A percentile compares a stretch with the other conserved stretches of the same genome.
These are phyloP conservation scores for Pelargonium citronellum DNA, from an alignment of 441 rosid species.

Conservation along the genomic window DNA sequence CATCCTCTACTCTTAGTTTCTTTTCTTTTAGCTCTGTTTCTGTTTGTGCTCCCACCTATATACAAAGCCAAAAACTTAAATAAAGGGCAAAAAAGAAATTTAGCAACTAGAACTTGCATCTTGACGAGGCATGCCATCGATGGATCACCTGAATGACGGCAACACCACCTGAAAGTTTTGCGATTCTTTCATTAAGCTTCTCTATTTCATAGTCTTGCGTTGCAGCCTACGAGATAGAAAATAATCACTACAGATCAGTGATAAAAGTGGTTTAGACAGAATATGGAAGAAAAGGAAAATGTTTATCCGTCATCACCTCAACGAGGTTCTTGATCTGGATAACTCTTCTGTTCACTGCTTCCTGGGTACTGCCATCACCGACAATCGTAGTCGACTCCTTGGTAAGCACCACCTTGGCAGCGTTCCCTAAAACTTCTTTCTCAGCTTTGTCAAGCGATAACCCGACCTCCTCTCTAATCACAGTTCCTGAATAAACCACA, in stretches of 20 bases:
- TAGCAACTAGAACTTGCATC: too few relatives aligned
- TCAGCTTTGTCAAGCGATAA: conserved; percentile 81
- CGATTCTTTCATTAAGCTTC: conserved; percentile 84
- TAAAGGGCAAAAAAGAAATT: too few relatives aligned
- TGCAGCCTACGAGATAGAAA: background rate
- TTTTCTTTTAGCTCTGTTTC: conserved; percentile 95
- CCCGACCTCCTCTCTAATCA: conserved; percentile 85
- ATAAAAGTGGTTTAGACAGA: too few relatives aligned
- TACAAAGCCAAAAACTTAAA: too few relatives aligned
- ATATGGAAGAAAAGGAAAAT: too few relatives aligned
- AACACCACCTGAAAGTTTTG: conserved; percentile 85
- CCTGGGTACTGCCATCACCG: conserved; percentile 82
- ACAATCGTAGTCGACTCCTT: conserved; percentile 79
- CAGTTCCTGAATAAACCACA: conserved; percentile 49
- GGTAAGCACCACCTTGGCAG: conserved; percentile 82
- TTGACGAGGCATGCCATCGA: too few relatives aligned
- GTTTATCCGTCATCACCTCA: conserved; percentile 37
- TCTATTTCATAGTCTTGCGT: conserved; percentile 88
- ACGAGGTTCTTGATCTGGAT: conserved; percentile 74
- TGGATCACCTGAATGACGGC: conserved; percentile 73
- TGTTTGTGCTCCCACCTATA: conserved; percentile 52
- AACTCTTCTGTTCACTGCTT: conserved; percentile 78
- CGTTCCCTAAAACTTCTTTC: conserved; percentile 70
- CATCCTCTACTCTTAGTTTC: conserved; percentile 93
- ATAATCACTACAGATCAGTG: background rate